Percentiles rank a stretch among this genome's conserved stretches.
phyloP scores from a whole-genome alignment of 2,329 filamentous ascomycete species.

The Coniochaeta prunicola region DNA sequence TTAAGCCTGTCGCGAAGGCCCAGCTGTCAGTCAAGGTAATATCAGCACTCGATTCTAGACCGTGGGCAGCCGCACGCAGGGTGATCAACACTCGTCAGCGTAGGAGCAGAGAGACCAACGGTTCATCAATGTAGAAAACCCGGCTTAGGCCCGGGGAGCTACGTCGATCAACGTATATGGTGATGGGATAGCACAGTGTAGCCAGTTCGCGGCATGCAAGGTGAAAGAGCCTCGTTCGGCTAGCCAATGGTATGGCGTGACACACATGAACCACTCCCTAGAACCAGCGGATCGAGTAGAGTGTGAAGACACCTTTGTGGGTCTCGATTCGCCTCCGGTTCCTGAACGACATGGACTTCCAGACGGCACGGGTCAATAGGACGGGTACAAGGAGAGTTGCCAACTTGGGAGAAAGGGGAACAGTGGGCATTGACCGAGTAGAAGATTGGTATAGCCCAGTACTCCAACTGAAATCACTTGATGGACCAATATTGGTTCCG shows the following conservation, averaged over 20 bases:
- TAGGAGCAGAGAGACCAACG: no score
- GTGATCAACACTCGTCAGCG: no score
- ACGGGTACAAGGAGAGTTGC: background rate
- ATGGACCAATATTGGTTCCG: background rate
- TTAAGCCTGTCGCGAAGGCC: background rate
- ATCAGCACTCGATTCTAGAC: background rate
- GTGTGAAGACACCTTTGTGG: background rate
- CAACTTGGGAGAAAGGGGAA: background rate
- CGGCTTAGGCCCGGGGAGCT: background rate
- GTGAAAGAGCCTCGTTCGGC: background rate
- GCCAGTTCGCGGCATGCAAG: background rate
- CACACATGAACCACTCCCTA: background rate
- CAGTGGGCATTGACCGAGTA: background rate
- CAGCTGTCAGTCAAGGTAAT: background rate
- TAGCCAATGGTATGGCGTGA: background rate
- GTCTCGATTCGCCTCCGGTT: background rate
- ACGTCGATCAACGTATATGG: background rate
- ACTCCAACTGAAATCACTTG: background rate
- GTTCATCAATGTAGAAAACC: background rate
- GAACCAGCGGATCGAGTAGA: background rate
- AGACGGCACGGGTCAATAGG: slow-evolving; percentile 8
- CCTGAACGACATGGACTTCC: background rate
- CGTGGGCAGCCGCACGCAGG: background rate
- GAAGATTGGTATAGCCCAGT: background rate
- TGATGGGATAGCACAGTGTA: background rate